Conservation (phyloP, 352 stramenopile species). For the Phytophthora boehmeriae region DNA sequence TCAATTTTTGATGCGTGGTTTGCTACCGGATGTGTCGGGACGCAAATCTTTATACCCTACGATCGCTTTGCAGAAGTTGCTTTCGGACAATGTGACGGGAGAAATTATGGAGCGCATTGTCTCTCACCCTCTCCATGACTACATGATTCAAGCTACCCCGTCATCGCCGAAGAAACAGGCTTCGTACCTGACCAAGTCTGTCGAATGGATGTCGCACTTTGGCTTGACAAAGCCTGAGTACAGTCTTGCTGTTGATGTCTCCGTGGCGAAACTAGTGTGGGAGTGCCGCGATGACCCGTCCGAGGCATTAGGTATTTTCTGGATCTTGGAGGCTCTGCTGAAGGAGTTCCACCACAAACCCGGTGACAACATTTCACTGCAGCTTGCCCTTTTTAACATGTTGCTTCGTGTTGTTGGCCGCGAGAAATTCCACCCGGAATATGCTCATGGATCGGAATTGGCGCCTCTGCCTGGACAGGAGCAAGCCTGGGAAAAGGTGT, state of each 20-base stretch:
- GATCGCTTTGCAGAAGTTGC: constrained; percentile 91
- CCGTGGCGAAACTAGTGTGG: constrained; percentile 83
- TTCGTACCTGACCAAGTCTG: constrained; percentile 88
- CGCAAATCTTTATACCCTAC: constrained; percentile 93
- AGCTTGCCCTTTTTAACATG: constrained; percentile 89
- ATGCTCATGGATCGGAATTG: constrained; percentile 63
- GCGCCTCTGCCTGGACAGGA: constrained; percentile 73
- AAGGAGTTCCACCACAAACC: constrained; percentile 89
- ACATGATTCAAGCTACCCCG: constrained; percentile 55
- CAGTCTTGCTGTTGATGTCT: constrained; percentile 74
- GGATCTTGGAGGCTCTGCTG: constrained; percentile 73
- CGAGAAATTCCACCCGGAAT: constrained; percentile 78
- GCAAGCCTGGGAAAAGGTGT: constrained; percentile 74
- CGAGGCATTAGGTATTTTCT: constrained; percentile 83
- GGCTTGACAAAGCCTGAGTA: constrained; percentile 74
- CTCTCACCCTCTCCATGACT: constrained; percentile 79
- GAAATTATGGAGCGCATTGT: constrained; percentile 92
- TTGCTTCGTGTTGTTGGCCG: constrained; percentile 80
- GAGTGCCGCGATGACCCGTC: constrained; percentile 83
- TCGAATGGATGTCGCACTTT: constrained; percentile 93
- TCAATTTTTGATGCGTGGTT: constrained; percentile 96
- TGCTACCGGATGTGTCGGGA: constrained; percentile 94
- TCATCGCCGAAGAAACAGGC: constrained; percentile 47
- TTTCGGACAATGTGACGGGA: constrained; percentile 91
- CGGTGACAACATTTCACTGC: constrained; percentile 80